Conservation (phyloP, 2,329 filamentous ascomycete species). For the Cordyceps farinosa region DNA sequence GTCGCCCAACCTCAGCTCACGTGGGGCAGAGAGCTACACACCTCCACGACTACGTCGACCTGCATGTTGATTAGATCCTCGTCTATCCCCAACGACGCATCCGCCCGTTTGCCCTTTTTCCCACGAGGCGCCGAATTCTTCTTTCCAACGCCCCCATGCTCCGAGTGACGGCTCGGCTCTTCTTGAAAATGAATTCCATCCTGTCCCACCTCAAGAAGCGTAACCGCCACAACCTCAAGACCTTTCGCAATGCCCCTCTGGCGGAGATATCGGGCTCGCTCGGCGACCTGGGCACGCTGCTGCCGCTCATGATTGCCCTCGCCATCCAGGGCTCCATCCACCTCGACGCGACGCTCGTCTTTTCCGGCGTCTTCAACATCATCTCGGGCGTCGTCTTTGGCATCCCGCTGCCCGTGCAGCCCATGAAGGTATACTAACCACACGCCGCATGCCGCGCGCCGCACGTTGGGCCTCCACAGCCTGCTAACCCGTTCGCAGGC, state of each 20-base stretch:
- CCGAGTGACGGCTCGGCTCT: constrained; percentile 2
- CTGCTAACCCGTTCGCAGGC: constrained; percentile 45
- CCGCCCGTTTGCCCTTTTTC: not conserved
- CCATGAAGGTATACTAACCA: constrained; percentile 58
- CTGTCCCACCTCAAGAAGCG: constrained; percentile 28
- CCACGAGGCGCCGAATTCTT: not conserved
- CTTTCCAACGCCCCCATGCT: not conserved
- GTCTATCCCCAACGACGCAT: not conserved
- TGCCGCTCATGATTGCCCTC: constrained; percentile 85
- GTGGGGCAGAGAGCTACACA: not conserved
- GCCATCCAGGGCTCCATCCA: constrained; percentile 75
- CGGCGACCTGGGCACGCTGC: constrained; percentile 84
- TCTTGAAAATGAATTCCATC: constrained; percentile 15
- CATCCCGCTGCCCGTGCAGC: constrained; percentile 86
- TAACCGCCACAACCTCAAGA: constrained; percentile 47
- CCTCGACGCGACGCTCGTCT: constrained; percentile 78
- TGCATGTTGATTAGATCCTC: not conserved
- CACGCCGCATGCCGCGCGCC: no score
- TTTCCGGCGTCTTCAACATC: constrained; percentile 85
- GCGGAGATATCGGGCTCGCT: constrained; percentile 82
- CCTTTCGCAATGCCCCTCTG: constrained; percentile 44
- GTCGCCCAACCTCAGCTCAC: not conserved
- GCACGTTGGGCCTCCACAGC: no score
- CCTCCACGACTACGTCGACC: not conserved
- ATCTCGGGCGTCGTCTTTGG: constrained; percentile 79